Evolutionary conservation across 257 asterid genomes (phyloP), one percentile per base, ranked within the genome.

Genomic region (Scutellaria galericulata): DNA sequence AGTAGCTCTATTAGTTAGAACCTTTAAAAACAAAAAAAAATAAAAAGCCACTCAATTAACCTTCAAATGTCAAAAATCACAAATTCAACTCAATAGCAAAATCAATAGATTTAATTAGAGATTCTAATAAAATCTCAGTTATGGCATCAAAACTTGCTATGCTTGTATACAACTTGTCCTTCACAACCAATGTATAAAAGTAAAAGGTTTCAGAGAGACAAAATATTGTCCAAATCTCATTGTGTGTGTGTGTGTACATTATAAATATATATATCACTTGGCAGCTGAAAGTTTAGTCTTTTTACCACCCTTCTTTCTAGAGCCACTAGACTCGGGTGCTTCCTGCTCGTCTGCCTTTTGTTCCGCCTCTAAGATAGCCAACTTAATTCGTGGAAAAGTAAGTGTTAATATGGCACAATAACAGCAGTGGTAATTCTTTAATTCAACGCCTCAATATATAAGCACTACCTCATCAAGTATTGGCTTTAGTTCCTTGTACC

Each of bases 401-500:
- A 42, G 70, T 6, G 22, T 68, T 41, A 75, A 58, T 14, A 53
- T 8, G 52, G 6, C 3, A 14, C 20, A 31, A 45, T 31, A 3
- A 31, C 37, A 31, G 37, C 5, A 54, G 14, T 24, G 51, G 2
- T 3, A 39, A 53, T 8, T 60, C 69, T 50, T 5, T 22, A 73
- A 20, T 40, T 45, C 14, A 39, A 64, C 2, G 9, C 13, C 44
- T 12, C 51, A 52, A 51, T 64, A 40, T 13, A 13, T 18, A 67
- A 78, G 56, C 5, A 18, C 59, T 85, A 90, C 99, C 99, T 95
- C 99, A 13, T 95, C 98, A 7, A 95, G 96, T 59, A 95, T 85
- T 6, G 98, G 98, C 75, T 92, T 92, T 73, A 95, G 94, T 64
- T 95, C 99, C 91, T 83, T 95, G 92, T 87, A 95, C 84, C 99